Percentiles rank a stretch among this genome's conserved stretches.
Evolutionary conservation across 2,329 filamentous ascomycete genomes (phyloP).

Genomic region (Bipolaris zeicola): DNA sequence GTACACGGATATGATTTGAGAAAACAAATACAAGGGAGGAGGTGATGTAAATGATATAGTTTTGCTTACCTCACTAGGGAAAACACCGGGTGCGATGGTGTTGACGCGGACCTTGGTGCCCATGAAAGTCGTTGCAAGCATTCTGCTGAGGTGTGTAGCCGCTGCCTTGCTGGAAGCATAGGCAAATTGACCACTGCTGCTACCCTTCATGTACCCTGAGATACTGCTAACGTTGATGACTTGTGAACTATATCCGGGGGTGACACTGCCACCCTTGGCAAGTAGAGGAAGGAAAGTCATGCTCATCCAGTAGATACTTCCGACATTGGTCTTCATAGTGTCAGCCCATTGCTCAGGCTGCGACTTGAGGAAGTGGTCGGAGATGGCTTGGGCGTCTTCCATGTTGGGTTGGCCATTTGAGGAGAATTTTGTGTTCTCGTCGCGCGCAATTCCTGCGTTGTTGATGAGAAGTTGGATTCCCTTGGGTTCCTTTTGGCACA

Average conservation of each 20-base stretch:
- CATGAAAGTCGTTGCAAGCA: slow-evolving; percentile 54
- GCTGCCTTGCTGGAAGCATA: slow-evolving; percentile 58
- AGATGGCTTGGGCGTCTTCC: slow-evolving; percentile 55
- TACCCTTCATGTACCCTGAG: slow-evolving; percentile 57
- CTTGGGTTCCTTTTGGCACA: slow-evolving; percentile 54
- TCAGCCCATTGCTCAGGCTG: slow-evolving; percentile 55
- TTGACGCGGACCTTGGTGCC: slow-evolving; percentile 51
- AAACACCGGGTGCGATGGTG: slow-evolving; percentile 49
- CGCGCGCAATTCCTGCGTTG: slow-evolving; percentile 60
- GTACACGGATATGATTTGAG: background rate
- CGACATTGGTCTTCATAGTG: slow-evolving; percentile 60
- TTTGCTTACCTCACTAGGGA: slow-evolving; percentile 45
- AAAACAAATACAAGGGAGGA: background rate
- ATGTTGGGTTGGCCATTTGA: slow-evolving; percentile 57
- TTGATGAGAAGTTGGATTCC: slow-evolving; percentile 62
- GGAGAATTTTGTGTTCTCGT: slow-evolving; percentile 58
- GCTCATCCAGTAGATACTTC: slow-evolving; percentile 58
- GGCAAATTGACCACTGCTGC: slow-evolving; percentile 58
- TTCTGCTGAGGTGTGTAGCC: slow-evolving; percentile 53
- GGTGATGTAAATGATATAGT: background rate
- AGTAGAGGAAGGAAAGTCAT: slow-evolving; percentile 62
- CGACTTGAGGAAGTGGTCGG: slow-evolving; percentile 57
- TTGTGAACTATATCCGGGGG: slow-evolving; percentile 56
- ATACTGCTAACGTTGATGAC: slow-evolving; percentile 62
- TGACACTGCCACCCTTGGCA: slow-evolving; percentile 54